Evolutionary conservation across 768 basidiomycete species (phyloP).

Genomic region (Tephrocybe sp.): DNA sequence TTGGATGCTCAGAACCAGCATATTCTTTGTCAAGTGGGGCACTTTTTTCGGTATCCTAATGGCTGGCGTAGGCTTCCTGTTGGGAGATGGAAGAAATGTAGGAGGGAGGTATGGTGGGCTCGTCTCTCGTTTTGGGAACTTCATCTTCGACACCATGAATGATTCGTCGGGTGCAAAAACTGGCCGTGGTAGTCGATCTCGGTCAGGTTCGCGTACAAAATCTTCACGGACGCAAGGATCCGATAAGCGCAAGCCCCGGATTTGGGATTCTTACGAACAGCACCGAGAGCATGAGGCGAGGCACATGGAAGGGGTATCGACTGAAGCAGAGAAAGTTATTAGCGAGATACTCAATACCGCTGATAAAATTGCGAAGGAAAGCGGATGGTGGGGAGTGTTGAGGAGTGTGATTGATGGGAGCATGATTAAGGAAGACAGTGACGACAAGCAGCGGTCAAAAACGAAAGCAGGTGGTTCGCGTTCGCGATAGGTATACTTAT

Average conservation of each 20-base stretch:
- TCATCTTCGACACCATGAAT: constrained; percentile 42
- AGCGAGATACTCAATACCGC: constrained; percentile 37
- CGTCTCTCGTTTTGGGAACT: constrained; percentile 36
- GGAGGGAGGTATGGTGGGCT: constrained; percentile 37
- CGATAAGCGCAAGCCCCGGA: constrained; percentile 30
- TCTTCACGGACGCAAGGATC: constrained; percentile 18
- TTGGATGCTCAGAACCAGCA: constrained; percentile 63
- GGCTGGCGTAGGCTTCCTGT: constrained; percentile 54
- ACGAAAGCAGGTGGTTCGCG: constrained; percentile 23
- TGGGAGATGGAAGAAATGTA: constrained; percentile 38
- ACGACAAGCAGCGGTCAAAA: constrained; percentile 14
- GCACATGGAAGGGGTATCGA: constrained; percentile 20
- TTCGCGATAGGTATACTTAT: constrained; percentile 23
- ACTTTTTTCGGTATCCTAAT: constrained; percentile 51
- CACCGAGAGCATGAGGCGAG: constrained; percentile 46
- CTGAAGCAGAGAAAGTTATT: constrained; percentile 44
- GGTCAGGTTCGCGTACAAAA: constrained; percentile 20
- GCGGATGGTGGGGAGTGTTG: constrained; percentile 31
- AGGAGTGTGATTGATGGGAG: constrained; percentile 19
- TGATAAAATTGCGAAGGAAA: constrained; percentile 22
- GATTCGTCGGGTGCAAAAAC: constrained; percentile 24
- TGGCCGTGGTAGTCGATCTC: constrained; percentile 22
- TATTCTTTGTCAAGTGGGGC: constrained; percentile 82
- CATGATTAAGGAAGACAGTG: constrained; percentile 1
- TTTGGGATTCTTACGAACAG: constrained; percentile 66